Evolutionary conservation across 352 stramenopile genomes (phyloP), one percentile per base, ranked within the genome.

Genomic region (Globisporangium irregulare): DNA sequence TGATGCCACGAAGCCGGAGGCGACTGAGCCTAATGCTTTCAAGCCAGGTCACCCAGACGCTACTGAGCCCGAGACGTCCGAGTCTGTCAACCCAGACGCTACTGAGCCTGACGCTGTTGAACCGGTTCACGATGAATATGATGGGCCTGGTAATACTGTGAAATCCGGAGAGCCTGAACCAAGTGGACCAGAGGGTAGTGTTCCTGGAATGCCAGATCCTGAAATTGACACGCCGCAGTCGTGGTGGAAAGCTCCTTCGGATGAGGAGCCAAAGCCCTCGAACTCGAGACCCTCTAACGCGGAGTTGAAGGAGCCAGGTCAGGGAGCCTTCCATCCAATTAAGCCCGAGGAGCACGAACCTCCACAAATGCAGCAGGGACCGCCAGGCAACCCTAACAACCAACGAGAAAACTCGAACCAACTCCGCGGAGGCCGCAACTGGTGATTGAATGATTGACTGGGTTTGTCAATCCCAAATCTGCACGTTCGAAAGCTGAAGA

Each of bases 351-450:
- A 24, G 22, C 43, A n/a, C 2, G 6, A 18, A 24, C 6, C 43
- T 51, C 18, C 43, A 2, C 43, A 10, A 51, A 24, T 12, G 5
- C 43, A 51, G 18, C 43, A 51, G 18, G 43, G 43, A 51, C 43
- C 18, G 43, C 43, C 43, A 51, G 18, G 43, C 15, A 24, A 4
- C 43, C 6, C 43, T 24, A 51, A 24, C 43, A 24, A 51, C 43
- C 18, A 51, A 51, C 43, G 43, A 24, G 43, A 51, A 22, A 51
- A 10, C 43, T 51, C 43, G 55, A 60, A 60, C 54, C 27, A 43
- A 9, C 12, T 60, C 9, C 55, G 29, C 18, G 29, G 20, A 20
- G 55, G 55, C 55, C 14, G 18, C 15, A 22, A 20, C 55, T 46
- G 29, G 18, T 43, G 22, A 43, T 43, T 43, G 7, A 14, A 1